Evolutionary conservation across 371 early-diverging fungal genomes (phyloP), one percentile per base, ranked within the genome.

Genomic region (Mycotypha africana): DNA sequence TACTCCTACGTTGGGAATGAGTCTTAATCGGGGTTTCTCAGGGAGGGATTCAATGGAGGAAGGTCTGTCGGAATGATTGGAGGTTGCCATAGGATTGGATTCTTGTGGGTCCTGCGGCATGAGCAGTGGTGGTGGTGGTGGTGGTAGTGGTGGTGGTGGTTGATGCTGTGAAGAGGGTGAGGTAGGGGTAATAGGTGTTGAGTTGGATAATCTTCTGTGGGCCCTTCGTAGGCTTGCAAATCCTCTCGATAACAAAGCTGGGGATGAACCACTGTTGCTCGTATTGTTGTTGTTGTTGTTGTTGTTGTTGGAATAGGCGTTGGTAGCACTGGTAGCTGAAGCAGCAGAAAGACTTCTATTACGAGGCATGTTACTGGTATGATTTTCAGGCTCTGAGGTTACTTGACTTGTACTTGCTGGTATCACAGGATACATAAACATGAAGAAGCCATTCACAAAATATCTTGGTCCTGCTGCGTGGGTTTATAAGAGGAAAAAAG

Each of bases 1-100:
- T 14, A 78, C 59, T 19, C 87, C 88, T 25, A 87, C 71, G 50
- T 86, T 85, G 32, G 89, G 89, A 11, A 85, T 85, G 9, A 89
- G 73, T 15, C 88, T 79, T 32, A 89, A 75, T 48, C 81, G 82
- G 10, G 81, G 83, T 32, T 45, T 48, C 12, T n/a, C n/a, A n/a
- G n/a, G n/a, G n/a, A n/a, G n/a, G n/a, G n/a, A n/a, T n/a, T n/a
- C n/a, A n/a, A n/a, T n/a, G n/a, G n/a, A n/a, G n/a, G n/a, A n/a
- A 48, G 31, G 11, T 21, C 31, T 26, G 12, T 15, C 32, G 9
- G 24, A 22, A 40, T 9, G 15, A 32, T 47, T 33, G 23, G 44
- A 31, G n/a, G 21, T 33, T 33, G 33, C 33, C 34, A 33, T 31
- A 43, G 28, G 12, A 25, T 39, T 12, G 40, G 23, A n/a, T 19